Conservation (phyloP, 139 green algal genomes). For the Tetratostichococcus sp. region DNA sequence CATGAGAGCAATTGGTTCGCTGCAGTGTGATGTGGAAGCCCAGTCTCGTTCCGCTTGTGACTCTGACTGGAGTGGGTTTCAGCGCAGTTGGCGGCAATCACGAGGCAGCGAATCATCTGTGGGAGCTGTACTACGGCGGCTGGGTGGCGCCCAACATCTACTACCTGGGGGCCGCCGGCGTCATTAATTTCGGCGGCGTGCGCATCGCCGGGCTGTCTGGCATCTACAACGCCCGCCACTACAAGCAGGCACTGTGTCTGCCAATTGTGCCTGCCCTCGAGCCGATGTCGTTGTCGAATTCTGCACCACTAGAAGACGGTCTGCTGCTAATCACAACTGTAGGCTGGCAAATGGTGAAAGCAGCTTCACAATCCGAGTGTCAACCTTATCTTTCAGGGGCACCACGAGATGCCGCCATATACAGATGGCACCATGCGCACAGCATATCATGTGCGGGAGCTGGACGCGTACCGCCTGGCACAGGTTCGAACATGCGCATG, state of each 20-base stretch:
- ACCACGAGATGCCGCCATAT: slow-evolving; percentile 87
- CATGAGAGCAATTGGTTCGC: no score
- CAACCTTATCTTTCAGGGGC: slow-evolving; percentile 60
- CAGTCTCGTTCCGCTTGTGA: no score
- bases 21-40: no score
- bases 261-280: no score
- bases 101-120: slow-evolving; percentile 92
- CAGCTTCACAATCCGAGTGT: background rate
- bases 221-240: slow-evolving; percentile 83
- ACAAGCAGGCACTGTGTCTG: slow-evolving; percentile 28
- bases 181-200: slow-evolving; percentile 87
- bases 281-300: no score
- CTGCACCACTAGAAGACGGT: no score
- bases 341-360: no score
- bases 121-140: slow-evolving; percentile 94
- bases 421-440: slow-evolving; percentile 61
- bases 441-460: slow-evolving; percentile 89
- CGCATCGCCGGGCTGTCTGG: slow-evolving; percentile 92
- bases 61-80: no score
- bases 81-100: slow-evolving; percentile 96
- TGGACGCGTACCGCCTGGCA: slow-evolving; percentile 82
- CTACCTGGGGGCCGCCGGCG: slow-evolving; percentile 88
- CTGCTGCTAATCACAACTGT: no score
- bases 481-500: background rate
- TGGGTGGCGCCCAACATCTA: slow-evolving; percentile 96